Percentiles rank a stretch among this genome's conserved stretches.
Conservation (phyloP, 108 stramenopile species). For the Pseudonitzschia multiseries region DNA sequence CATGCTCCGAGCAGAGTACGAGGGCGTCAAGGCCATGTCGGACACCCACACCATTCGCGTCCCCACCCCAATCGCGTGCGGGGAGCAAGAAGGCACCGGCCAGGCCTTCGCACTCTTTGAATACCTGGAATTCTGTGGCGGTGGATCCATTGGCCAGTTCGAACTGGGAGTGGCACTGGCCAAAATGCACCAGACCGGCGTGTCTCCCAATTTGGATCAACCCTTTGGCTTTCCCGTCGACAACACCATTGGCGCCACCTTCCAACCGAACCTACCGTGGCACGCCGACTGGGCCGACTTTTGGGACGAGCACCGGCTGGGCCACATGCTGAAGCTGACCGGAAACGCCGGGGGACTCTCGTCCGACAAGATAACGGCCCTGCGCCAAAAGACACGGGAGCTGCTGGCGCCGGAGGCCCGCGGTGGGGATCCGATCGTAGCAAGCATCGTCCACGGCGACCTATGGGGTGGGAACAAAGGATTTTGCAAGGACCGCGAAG, state of each 20-base stretch:
- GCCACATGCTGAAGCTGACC: constrained; percentile 71
- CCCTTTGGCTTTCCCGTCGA: constrained; percentile 75
- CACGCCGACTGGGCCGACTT: constrained; percentile 77
- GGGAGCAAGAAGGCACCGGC: constrained; percentile 29
- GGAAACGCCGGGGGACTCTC: constrained; percentile 39
- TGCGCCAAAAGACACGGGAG: constrained; percentile 47
- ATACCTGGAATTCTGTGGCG: constrained; percentile 71
- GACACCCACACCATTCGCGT: constrained; percentile 67
- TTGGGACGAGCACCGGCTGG: constrained; percentile 71
- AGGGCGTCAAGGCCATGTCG: constrained; percentile 71
- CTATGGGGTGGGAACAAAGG: constrained; percentile 85
- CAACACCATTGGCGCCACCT: constrained; percentile 81
- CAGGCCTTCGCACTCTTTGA: constrained; percentile 73
- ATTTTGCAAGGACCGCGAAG: constrained; percentile 34
- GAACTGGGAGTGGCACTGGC: constrained; percentile 72
- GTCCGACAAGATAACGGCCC: constrained; percentile 27
- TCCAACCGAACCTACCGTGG: constrained; percentile 75
- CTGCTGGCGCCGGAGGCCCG: constrained; percentile 59
- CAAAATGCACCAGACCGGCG: constrained; percentile 44
- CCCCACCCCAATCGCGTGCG: constrained; percentile 71
- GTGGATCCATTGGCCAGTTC: constrained; percentile 39
- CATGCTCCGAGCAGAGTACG: constrained; percentile 79
- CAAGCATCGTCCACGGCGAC: constrained; percentile 74
- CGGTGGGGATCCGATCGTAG: constrained; percentile 24
- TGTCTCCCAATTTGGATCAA: not conserved